phyloP scores from a whole-genome alignment of 2,329 filamentous ascomycete genomes.

The Diplodia scrobiculata region DNA sequence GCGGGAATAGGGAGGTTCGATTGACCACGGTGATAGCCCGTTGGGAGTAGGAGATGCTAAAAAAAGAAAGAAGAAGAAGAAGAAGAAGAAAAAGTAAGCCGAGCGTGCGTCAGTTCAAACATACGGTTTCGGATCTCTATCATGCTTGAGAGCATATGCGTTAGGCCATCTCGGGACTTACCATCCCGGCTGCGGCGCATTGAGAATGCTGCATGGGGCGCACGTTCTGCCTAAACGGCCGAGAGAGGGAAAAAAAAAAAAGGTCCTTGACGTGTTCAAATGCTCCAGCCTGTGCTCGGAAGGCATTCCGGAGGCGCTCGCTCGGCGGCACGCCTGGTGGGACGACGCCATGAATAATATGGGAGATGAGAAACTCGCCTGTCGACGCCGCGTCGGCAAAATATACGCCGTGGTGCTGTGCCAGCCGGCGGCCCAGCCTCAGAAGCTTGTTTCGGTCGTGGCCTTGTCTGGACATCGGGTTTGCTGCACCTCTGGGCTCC shows the following conservation, averaged over 20 bases:
- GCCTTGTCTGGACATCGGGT: background rate
- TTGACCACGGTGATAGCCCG: background rate
- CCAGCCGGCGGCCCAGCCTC: conserved; percentile 1
- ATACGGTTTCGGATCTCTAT: conserved; percentile 4
- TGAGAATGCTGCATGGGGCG: background rate
- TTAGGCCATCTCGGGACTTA: conserved; percentile 17
- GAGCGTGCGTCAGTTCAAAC: conserved; percentile 3
- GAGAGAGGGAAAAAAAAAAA: background rate
- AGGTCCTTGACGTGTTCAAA: background rate
- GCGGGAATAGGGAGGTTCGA: background rate
- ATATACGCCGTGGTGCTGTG: conserved; percentile 12
- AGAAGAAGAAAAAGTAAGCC: background rate
- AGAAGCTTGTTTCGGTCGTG: conserved; percentile 21
- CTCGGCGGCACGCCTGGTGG: background rate
- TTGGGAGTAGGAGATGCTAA: background rate
- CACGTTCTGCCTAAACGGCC: background rate
- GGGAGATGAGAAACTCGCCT: conserved; percentile 23
- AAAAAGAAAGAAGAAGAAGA: background rate
- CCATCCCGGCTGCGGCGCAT: conserved; percentile 7
- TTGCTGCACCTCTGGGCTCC: background rate
- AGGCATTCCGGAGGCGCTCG: conserved; percentile 8
- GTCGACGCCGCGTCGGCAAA: conserved; percentile 17
- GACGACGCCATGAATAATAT: background rate
- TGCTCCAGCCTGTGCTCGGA: conserved; percentile 9
- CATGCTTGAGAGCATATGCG: conserved; percentile 6